These are phyloP conservation scores for Musa balbisiana DNA, from an alignment of 202 grass and related monocot species.

Conservation along the genomic window DNA sequence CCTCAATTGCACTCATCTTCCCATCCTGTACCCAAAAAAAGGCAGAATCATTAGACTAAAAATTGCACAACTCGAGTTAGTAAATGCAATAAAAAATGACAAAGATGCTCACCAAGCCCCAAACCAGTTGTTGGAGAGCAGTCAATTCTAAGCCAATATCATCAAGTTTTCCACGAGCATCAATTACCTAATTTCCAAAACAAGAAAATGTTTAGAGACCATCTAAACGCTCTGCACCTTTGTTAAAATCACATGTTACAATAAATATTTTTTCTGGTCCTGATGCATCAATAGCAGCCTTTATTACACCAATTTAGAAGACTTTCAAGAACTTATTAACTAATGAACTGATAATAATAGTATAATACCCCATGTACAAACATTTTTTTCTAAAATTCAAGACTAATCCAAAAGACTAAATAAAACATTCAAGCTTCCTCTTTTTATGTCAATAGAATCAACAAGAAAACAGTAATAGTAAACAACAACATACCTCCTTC, in stretches of 20 bases:
- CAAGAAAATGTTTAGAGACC: constrained; percentile 4
- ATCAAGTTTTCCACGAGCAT: constrained; percentile 71
- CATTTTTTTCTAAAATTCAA: neutral
- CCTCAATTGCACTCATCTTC: constrained; percentile 96
- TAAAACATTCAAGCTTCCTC: neutral
- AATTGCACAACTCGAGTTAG: neutral
- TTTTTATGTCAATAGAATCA: neutral
- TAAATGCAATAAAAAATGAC: neutral
- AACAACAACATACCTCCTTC: constrained; percentile 51
- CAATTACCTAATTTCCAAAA: constrained; percentile 53
- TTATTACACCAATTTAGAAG: neutral
- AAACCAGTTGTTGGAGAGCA: constrained; percentile 76
- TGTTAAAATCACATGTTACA: constrained; percentile 23
- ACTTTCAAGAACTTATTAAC: neutral
- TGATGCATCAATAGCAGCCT: neutral
- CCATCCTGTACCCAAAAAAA: constrained; percentile 43
- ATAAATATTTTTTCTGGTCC: no score
- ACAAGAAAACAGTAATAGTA: neutral
- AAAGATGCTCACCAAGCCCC: constrained; percentile 63
- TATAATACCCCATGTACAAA: neutral
- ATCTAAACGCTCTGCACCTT: constrained; percentile 21
- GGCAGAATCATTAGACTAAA: neutral
- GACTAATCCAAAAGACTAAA: neutral
- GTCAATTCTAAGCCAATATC: constrained; percentile 77
- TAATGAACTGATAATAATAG: neutral